Percentiles rank a stretch among this genome's conserved stretches.
Evolutionary conservation across 176 grass and related monocot species (phyloP).

Genomic region (Typha latifolia): DNA sequence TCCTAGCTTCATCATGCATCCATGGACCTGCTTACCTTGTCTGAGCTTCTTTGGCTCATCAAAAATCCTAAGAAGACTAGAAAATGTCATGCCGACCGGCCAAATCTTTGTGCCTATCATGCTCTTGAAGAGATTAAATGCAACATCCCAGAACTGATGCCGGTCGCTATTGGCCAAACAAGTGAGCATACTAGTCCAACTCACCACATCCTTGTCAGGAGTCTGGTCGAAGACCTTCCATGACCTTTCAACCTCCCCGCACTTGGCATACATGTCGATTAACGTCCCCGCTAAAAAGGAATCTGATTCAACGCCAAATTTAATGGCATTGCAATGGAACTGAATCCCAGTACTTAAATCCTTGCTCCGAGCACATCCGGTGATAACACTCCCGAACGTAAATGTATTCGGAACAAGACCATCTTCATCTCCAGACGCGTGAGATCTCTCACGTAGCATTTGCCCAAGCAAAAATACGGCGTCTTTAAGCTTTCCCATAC

Average conservation of each 20-base stretch:
- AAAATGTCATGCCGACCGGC: constrained; percentile 44
- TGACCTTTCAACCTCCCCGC: constrained; percentile 26
- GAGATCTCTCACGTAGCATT: constrained; percentile 14
- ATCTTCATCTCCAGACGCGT: neutral
- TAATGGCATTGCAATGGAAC: constrained; percentile 24
- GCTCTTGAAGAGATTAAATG: constrained; percentile 29
- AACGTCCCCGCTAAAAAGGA: constrained; percentile 28
- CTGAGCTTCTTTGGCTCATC: constrained; percentile 22
- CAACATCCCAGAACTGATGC: constrained; percentile 13
- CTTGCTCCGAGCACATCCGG: constrained; percentile 28
- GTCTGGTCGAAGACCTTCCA: constrained; percentile 29
- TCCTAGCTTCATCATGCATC: constrained; percentile 57
- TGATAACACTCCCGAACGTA: constrained; percentile 25
- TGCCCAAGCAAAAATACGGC: constrained; percentile 22
- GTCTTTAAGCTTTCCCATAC: constrained; percentile 14
- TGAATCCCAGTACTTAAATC: constrained; percentile 19
- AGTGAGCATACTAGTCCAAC: constrained; percentile 57
- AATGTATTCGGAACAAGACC: constrained; percentile 26
- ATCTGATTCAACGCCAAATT: constrained; percentile 39
- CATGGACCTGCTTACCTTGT: constrained; percentile 48
- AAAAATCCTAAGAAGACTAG: constrained; percentile 52
- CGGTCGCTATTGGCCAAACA: constrained; percentile 31
- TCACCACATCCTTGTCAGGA: constrained; percentile 20
- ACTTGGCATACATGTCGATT: constrained; percentile 60
- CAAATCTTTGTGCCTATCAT: constrained; percentile 41